Conservation (phyloP, 202 grass and related monocot species). For the Digitaria exilis region DNA sequence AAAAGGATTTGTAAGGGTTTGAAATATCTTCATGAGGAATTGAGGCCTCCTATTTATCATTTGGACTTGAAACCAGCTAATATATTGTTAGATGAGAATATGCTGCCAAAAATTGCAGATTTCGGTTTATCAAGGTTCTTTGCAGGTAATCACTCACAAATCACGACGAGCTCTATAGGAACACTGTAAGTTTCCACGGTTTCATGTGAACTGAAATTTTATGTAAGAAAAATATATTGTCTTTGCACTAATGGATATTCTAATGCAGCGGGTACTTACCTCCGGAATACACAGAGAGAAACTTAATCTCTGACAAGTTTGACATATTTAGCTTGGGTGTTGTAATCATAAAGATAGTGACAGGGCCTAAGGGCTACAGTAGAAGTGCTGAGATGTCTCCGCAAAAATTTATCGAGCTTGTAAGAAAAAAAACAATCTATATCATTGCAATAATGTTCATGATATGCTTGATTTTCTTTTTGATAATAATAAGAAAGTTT, state of each 20-base stretch:
- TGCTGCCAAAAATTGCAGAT: too few species aligned
- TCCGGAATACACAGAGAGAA: background rate
- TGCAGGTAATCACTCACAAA: too few species aligned
- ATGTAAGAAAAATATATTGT: too few species aligned
- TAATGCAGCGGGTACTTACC: conserved; percentile 12
- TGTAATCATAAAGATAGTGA: background rate
- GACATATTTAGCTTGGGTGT: conserved; percentile 17
- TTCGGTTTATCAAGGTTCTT: too few species aligned
- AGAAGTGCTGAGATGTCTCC: background rate
- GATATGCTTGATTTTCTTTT: too few species aligned
- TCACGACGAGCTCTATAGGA: too few species aligned
- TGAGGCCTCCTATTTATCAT: background rate
- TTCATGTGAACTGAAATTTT: too few species aligned
- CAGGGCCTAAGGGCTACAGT: background rate
- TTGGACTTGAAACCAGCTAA: conserved; percentile 21
- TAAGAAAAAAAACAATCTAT: background rate
- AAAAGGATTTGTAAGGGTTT: background rate
- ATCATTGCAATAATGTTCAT: background rate
- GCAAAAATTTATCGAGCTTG: background rate
- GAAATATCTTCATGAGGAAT: conserved; percentile 13
- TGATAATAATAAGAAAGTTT: background rate
- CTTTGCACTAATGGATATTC: too few species aligned
- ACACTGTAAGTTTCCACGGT: too few species aligned
- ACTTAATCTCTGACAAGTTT: background rate
- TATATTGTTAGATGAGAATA: background rate